A percentile compares a stretch with the other conserved stretches of the same genome.
phyloP scores from a whole-genome alignment of 2,329 filamentous ascomycete genomes.

The Neocucurbitaria cava region DNA sequence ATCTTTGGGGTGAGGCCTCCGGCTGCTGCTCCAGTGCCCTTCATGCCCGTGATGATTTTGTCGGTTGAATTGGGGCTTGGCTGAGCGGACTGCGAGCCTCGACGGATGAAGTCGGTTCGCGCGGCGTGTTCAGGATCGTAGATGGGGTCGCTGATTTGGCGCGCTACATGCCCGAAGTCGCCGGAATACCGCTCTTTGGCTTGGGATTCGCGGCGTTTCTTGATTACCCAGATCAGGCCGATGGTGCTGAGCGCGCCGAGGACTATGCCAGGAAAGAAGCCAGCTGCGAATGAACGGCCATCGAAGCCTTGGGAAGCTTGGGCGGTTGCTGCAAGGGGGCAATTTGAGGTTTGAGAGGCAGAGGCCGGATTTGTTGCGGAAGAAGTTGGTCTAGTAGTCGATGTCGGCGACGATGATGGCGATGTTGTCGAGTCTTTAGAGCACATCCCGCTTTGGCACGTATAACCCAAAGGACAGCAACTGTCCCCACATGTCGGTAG shows the following conservation, averaged over 20 bases:
- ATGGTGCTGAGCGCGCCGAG: constrained; percentile 43
- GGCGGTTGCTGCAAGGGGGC: constrained; percentile 20
- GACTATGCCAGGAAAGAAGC: constrained; percentile 47
- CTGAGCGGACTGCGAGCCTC: constrained; percentile 33
- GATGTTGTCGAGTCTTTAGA: constrained; percentile 52
- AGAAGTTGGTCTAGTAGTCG: constrained; percentile 25
- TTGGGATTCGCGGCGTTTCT: constrained; percentile 39
- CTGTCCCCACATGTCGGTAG: constrained; percentile 64
- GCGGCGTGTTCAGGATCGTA: constrained; percentile 46
- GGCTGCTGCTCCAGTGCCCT: constrained; percentile 12
- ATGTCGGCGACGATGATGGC: constrained; percentile 30
- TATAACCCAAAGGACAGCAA: constrained; percentile 78
- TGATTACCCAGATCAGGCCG: constrained; percentile 44
- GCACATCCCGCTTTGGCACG: constrained; percentile 64
- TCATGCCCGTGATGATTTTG: constrained; percentile 31
- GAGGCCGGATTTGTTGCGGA: constrained; percentile 38
- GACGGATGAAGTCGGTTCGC: constrained; percentile 47
- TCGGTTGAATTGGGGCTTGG: constrained; percentile 35
- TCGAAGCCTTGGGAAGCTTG: constrained; percentile 33
- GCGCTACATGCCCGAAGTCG: constrained; percentile 48
- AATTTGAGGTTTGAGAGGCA: constrained; percentile 39
- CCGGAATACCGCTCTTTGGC: constrained; percentile 44
- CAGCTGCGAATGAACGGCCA: constrained; percentile 47
- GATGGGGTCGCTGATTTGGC: constrained; percentile 49
- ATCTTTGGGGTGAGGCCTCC: constrained; percentile 40